Evolutionary conservation across 805 yeast genomes (phyloP).

Genomic region (Ogataea trehaloabstinens): DNA sequence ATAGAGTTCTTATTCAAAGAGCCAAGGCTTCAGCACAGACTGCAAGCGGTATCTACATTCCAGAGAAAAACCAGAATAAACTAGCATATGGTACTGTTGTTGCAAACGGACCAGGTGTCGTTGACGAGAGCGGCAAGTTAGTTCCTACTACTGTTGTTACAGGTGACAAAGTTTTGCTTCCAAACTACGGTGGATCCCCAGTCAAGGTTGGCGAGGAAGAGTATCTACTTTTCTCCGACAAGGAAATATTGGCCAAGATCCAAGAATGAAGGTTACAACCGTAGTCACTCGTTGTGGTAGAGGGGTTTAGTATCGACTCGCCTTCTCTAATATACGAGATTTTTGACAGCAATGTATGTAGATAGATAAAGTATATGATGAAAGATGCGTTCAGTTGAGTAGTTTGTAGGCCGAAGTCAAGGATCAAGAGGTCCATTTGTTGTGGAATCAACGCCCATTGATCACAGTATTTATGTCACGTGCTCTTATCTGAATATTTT

Average conservation of each 20-base stretch:
- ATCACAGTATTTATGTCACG: too few species aligned
- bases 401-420: too few species aligned
- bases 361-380: too few species aligned
- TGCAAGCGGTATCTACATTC: slow-evolving; percentile 88
- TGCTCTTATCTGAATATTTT: too few species aligned
- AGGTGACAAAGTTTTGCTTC: slow-evolving; percentile 94
- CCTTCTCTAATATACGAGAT: too few species aligned
- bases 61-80: slow-evolving; percentile 94
- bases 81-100: slow-evolving; percentile 87
- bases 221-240: slow-evolving; percentile 70
- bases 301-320: too few species aligned
- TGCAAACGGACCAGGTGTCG: slow-evolving; percentile 93
- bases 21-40: slow-evolving; percentile 88
- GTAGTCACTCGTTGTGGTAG: too few species aligned
- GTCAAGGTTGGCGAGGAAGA: slow-evolving; percentile 75
- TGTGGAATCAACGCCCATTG: too few species aligned
- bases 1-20: slow-evolving; percentile 95
- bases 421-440: too few species aligned
- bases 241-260: slow-evolving; percentile 92
- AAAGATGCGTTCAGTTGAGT: too few species aligned
- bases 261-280: slow-evolving; percentile 55
- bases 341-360: too few species aligned
- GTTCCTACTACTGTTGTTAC: slow-evolving; percentile 72
- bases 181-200: slow-evolving; percentile 89
- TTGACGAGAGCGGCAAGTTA: slow-evolving; percentile 70